A percentile compares a stretch with the other conserved stretches of the same genome.
Evolutionary conservation across 2,329 filamentous ascomycete genomes (phyloP).

Genomic region (Cadophora sp.): DNA sequence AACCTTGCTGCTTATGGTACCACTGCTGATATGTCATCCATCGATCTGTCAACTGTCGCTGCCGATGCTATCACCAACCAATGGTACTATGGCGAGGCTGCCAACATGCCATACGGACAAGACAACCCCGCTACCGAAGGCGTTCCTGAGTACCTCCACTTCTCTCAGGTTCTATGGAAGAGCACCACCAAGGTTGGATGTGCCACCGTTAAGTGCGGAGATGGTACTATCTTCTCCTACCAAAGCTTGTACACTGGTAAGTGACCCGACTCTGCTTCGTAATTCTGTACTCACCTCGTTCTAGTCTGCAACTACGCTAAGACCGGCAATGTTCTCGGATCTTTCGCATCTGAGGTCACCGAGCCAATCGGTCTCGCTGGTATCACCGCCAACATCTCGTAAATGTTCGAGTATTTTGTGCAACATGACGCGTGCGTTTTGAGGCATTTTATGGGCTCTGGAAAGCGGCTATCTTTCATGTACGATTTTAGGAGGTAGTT

Average conservation of each 20-base stretch:
- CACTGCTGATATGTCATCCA: slow-evolving; percentile 49
- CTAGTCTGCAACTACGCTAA: slow-evolving; percentile 39
- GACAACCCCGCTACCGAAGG: slow-evolving; percentile 63
- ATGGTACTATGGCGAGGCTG: slow-evolving; percentile 87
- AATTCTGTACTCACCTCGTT: slow-evolving; percentile 38
- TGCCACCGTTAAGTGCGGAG: slow-evolving; percentile 59
- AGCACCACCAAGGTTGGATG: slow-evolving; percentile 68
- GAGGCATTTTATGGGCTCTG: slow-evolving; percentile 33
- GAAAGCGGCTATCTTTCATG: slow-evolving; percentile 36
- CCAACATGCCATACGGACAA: slow-evolving; percentile 61
- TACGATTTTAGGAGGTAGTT: slow-evolving; percentile 34
- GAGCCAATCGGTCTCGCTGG: slow-evolving; percentile 49
- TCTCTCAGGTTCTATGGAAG: slow-evolving; percentile 78
- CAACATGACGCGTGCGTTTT: slow-evolving; percentile 14
- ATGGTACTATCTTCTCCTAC: slow-evolving; percentile 68
- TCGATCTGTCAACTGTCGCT: slow-evolving; percentile 62
- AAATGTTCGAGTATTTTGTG: slow-evolving; percentile 24
- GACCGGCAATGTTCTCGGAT: slow-evolving; percentile 58
- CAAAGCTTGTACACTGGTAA: slow-evolving; percentile 81
- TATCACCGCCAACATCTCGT: slow-evolving; percentile 42
- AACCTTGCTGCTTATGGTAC: slow-evolving; percentile 78
- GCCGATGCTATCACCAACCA: slow-evolving; percentile 75
- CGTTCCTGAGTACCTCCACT: slow-evolving; percentile 56
- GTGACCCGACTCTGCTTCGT: slow-evolving; percentile 40
- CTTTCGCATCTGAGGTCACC: slow-evolving; percentile 61